Base-by-base conservation (phyloP, 441 rosid species). In the Syzygium syzygioides region DNA sequence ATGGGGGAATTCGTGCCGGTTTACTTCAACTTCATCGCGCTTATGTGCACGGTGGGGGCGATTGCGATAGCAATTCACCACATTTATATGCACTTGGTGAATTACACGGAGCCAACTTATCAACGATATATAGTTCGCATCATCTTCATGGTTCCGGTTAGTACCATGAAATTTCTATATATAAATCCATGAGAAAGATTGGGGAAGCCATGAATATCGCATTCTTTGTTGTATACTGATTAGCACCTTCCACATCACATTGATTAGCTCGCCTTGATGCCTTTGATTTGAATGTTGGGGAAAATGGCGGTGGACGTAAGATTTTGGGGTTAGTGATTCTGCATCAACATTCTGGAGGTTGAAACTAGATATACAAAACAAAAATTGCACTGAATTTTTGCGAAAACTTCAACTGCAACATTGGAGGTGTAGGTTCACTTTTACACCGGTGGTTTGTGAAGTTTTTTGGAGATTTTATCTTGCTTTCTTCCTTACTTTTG, bases 61-160 rank as follows among this genome's bases (percentile, higher is more conserved):
- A 95, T 95, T 85, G 91, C 92, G 26, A 91, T 96, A 92, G 98
- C 99, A 0, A 88, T 96, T 86, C 91, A 92, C 79, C 99, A 98
- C 90, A 96, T 98, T 68, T 98, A 97, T 90, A 93, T 95, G 91
- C 99, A 98, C 64, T 95, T 98, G 37, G 56, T 95, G 90, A 98
- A 98, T 92, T 97, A 98, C 93, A 97, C 99, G 4, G 99, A 97
- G 87, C 99, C 99, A 57, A 98, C 96, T 91, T 98, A 95, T 86
- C 99, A 97, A 94, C 93, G 98, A 95, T 97, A 86, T 87, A 96
- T 96, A 32, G 99, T 97, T 20, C 97, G 99, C 88, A 97, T 97
- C 85, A 94, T 97, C 92, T 95, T 96, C 87, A 97, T 96, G 98
- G 99, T 97, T 85, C 99, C 99, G 90, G 99, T 98, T 26, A 92